Base-by-base conservation (phyloP, 2,329 filamentous ascomycete genomes). In the Fusarium xyrophilum region DNA sequence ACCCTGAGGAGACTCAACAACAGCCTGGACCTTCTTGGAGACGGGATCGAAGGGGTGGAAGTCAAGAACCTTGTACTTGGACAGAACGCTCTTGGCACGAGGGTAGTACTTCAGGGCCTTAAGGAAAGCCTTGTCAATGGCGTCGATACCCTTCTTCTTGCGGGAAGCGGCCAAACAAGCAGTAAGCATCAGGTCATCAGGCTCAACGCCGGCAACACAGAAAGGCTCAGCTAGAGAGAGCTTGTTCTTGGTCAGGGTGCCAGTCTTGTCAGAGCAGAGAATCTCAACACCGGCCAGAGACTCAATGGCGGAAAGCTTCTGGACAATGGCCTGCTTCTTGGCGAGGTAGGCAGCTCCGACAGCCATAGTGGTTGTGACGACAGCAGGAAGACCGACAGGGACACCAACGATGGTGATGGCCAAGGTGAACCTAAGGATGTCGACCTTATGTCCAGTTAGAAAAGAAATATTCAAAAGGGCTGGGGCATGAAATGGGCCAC, bases 121-220 rank as follows among this genome's bases (percentile, higher is more conserved):
- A 73, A 97, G 86, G 85, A 97, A 97, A 77, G 93, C 93, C 86
- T 95, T 96, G 86, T 97, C 93, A 74, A 97, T 97, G 72, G 93
- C 92, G 78, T 97, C 93, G 69, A 97, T 94, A 84, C 93, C 93
- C 86, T 96, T 96, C 87, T 94, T 95, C 88, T 96, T 97, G 83
- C 93, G 91, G 72, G 91, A 95, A 68, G 93, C 93, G 76, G 93
- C 93, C 76, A 97, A 83, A 80, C 93, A 96, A 75, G 93, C 93
- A 82, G 93, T 96, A 70, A 96, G 86, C 92, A 97, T 96, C 68
- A 97, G 90, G 75, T 96, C 93, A 80, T 96, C 91, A 36, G 91
- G 87, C 72, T 94, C 91, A 63, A 96, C 91, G 76, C 93, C 93
- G 65, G 87, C 84, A 66, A 96, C 91, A 39, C 89, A 92, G 84